Conservation (phyloP, 345 rosid genomes). For the Linum trigynum region DNA sequence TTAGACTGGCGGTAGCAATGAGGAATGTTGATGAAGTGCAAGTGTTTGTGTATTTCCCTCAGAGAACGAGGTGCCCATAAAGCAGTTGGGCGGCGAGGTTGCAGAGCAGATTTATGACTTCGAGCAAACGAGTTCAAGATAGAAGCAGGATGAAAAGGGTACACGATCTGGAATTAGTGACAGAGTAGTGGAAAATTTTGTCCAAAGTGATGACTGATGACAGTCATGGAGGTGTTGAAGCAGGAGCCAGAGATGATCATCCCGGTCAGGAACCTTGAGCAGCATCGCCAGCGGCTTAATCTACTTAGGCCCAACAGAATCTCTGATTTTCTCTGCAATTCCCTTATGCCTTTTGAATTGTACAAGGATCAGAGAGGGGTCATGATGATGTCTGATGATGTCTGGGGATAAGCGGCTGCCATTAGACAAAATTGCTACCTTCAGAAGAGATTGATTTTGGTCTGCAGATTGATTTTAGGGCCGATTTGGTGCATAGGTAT, state of each 20-base stretch:
- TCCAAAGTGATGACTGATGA: conserved; percentile 45
- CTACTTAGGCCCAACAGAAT: conserved; percentile 57
- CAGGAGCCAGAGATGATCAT: conserved; percentile 66
- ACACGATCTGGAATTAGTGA: conserved; percentile 56
- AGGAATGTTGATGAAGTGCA: background rate
- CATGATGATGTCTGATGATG: conserved; percentile 73
- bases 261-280: conserved; percentile 45
- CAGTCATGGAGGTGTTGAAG: conserved; percentile 58
- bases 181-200: conserved; percentile 63
- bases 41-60: conserved; percentile 35
- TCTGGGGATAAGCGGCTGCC: conserved; percentile 49
- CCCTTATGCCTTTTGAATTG: conserved; percentile 64
- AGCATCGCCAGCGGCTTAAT: conserved; percentile 43
- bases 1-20: no score
- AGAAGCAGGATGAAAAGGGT: conserved; percentile 62
- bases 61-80: conserved; percentile 17
- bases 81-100: conserved; percentile 22
- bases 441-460: conserved; percentile 88
- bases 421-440: conserved; percentile 56
- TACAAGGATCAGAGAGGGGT: conserved; percentile 73
- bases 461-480: conserved; percentile 63
- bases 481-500: conserved; percentile 55
- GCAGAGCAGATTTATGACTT: conserved; percentile 14
- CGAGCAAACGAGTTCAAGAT: conserved; percentile 68
- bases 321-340: conserved; percentile 55